phyloP scores from a whole-genome alignment of 306 rosid genomes.

The Urtica urens region DNA sequence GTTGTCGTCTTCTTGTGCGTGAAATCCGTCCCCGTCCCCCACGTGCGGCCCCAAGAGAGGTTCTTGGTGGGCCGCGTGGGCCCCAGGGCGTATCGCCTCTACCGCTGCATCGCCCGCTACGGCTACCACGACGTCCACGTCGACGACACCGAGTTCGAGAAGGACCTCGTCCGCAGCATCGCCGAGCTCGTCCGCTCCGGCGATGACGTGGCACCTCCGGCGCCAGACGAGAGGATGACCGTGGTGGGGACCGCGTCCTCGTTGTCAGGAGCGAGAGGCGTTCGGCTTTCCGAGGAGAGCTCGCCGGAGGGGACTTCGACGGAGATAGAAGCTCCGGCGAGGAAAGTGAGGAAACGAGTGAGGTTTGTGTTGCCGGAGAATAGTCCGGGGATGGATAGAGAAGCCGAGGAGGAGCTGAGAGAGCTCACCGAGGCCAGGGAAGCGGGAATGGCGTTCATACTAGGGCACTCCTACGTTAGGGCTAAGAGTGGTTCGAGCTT shows the following conservation, averaged over 20 bases:
- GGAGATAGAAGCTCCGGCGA: constrained; percentile 46
- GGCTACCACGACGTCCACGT: constrained; percentile 82
- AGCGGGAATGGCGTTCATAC: constrained; percentile 89
- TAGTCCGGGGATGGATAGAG: constrained; percentile 50
- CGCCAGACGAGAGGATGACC: constrained; percentile 57
- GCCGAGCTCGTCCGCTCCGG: constrained; percentile 71
- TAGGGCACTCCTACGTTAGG: constrained; percentile 87
- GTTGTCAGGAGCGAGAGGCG: constrained; percentile 44
- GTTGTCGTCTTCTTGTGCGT: constrained; percentile 89
- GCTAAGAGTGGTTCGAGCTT: constrained; percentile 88
- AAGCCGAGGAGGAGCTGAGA: constrained; percentile 49
- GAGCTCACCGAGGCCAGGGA: constrained; percentile 95
- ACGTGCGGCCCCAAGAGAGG: constrained; percentile 77
- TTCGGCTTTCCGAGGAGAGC: constrained; percentile 54
- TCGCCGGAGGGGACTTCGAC: constrained; percentile 27
- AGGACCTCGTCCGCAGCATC: constrained; percentile 74
- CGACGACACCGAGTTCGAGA: constrained; percentile 83
- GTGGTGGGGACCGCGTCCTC: constrained; percentile 84
- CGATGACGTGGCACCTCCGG: constrained; percentile 25
- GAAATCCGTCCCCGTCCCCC: constrained; percentile 95
- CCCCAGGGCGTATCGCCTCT: constrained; percentile 77
- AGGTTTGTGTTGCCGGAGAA: constrained; percentile 67
- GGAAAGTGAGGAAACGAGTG: constrained; percentile 56
- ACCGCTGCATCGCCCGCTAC: constrained; percentile 90
- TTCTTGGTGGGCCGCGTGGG: constrained; percentile 97